Evolutionary conservation across 495 filamentous ascomycete genomes (phyloP).

Genomic region (Paragyromitra xinjiangensis): DNA sequence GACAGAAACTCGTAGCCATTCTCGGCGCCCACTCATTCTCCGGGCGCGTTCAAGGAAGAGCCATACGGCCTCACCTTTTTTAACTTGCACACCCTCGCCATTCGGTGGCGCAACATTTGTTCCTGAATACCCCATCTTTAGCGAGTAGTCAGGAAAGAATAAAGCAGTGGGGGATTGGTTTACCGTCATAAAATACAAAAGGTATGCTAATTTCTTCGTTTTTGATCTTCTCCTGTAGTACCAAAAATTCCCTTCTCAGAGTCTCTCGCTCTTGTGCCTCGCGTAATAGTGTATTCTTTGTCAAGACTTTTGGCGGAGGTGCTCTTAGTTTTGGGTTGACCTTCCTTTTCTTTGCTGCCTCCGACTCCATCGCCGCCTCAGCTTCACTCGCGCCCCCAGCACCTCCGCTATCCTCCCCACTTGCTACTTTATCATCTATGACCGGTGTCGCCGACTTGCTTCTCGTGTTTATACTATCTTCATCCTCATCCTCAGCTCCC

Average conservation of each 20-base stretch:
- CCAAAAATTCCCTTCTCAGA: constrained; percentile 83
- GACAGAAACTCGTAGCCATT: constrained; percentile 94
- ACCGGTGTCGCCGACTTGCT: constrained; percentile 28
- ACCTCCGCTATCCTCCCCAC: constrained; percentile 26
- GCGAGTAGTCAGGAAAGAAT: background rate
- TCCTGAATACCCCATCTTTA: constrained; percentile 28
- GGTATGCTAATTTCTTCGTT: constrained; percentile 88
- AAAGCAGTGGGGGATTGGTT: background rate
- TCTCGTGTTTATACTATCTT: constrained; percentile 55
- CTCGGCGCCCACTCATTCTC: constrained; percentile 63
- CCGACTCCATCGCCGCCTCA: constrained; percentile 28
- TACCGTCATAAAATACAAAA: constrained; percentile 97
- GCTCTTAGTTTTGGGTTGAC: constrained; percentile 62
- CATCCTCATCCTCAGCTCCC: constrained; percentile 66
- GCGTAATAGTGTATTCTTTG: constrained; percentile 81
- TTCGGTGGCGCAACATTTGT: constrained; percentile 84
- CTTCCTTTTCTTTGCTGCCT: constrained; percentile 59
- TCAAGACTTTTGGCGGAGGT: constrained; percentile 78
- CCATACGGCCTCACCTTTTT: constrained; percentile 93
- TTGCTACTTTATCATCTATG: background rate
- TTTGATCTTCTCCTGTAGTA: constrained; percentile 86
- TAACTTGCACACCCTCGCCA: constrained; percentile 76
- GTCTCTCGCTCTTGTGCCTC: constrained; percentile 85
- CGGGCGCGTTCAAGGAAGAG: constrained; percentile 79
- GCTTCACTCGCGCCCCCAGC: constrained; percentile 1